Percentiles rank a stretch among this genome's conserved stretches.
Conservation (phyloP, 2,329 filamentous ascomycete species). For the Pseudogymnoascus sp. region DNA sequence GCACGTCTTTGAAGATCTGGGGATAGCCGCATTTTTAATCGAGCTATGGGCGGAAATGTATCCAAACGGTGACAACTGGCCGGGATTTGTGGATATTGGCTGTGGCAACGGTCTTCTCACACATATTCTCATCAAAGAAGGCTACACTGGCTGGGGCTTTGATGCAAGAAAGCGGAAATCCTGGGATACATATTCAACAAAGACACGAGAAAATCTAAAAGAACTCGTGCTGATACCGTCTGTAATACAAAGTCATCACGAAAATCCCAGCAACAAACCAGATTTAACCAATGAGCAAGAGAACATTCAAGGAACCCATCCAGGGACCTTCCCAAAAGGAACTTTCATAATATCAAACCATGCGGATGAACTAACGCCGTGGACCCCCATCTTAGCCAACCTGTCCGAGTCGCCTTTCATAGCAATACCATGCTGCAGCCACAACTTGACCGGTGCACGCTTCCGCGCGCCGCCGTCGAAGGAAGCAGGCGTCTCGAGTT, state of each 20-base stretch:
- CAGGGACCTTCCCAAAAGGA: slow-evolving; percentile 59
- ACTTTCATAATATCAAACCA: slow-evolving; percentile 97
- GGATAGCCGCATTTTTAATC: slow-evolving; percentile 84
- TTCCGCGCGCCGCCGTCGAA: slow-evolving; percentile 58
- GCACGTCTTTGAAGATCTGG: slow-evolving; percentile 90
- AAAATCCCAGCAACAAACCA: not conserved
- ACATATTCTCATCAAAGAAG: slow-evolving; percentile 70
- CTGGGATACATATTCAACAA: slow-evolving; percentile 62
- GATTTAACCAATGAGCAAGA: slow-evolving; percentile 7
- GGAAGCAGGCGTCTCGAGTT: slow-evolving; percentile 34
- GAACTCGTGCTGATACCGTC: slow-evolving; percentile 53
- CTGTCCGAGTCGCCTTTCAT: slow-evolving; percentile 74
- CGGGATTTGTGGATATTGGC: slow-evolving; percentile 90
- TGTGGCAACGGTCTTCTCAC: slow-evolving; percentile 92
- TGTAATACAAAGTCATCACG: slow-evolving; percentile 18
- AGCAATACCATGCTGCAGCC: slow-evolving; percentile 91
- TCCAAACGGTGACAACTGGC: slow-evolving; percentile 44
- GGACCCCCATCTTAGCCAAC: slow-evolving; percentile 83
- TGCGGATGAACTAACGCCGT: slow-evolving; percentile 89
- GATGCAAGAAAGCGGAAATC: slow-evolving; percentile 81
- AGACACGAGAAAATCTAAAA: slow-evolving; percentile 40
- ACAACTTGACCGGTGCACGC: slow-evolving; percentile 66
- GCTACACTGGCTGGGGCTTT: slow-evolving; percentile 81
- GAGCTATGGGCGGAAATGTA: slow-evolving; percentile 90
- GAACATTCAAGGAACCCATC: slow-evolving; percentile 39